Base-by-base conservation (phyloP, 495 filamentous ascomycete species). In the Aspergillus baeticus region DNA sequence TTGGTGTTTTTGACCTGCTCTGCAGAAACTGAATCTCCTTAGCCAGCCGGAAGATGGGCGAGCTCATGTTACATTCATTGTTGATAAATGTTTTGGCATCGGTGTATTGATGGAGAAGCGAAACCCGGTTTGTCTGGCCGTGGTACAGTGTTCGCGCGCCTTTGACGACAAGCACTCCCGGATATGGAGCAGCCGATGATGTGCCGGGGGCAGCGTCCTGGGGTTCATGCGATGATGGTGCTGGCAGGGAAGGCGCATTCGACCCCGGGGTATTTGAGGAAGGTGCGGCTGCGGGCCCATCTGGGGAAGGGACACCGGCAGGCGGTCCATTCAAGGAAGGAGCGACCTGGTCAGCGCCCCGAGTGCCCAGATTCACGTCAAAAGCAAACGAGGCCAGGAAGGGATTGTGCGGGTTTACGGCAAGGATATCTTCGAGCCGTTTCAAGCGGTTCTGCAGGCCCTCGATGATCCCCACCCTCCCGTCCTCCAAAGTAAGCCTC, bases 21-120 rank as follows among this genome's bases (percentile, higher is more conserved):
- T 69, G 62, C 10, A 69, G 62, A 35, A 65, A 69, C 18, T 67
- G 67, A 14, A 69, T 63, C 35, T 67, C 67, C 49, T 60, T 63
- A 44, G 64, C 64, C 13, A 69, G 42, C 10, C 55, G 55, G 2
- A 64, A 49, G 13, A 69, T 42, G 15, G 44, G 20, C 0, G 64
- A 45, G 22, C 65, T 57, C 11, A 46, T 53, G 21, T 54, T 49
- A 22, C 58, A 69, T 20, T 61, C 57, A 11, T 58, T 57, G 14
- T 58, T 59, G 33, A 69, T 62, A 36, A 67, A 68, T 7, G 10
- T 37, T 43, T 64, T 65, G 15, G 67, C 67, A 15, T 67, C 63
- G 2, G 57, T 22, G 18, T 65, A 67, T 62, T 69, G 62, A 31
- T 61, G 59, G 8, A 69, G 36, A 22, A 67, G 61, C 6, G 61